These are phyloP conservation scores for Ophiostoma triangulosporum DNA, from an alignment of 2,329 filamentous ascomycete species.

Conservation along the genomic window DNA sequence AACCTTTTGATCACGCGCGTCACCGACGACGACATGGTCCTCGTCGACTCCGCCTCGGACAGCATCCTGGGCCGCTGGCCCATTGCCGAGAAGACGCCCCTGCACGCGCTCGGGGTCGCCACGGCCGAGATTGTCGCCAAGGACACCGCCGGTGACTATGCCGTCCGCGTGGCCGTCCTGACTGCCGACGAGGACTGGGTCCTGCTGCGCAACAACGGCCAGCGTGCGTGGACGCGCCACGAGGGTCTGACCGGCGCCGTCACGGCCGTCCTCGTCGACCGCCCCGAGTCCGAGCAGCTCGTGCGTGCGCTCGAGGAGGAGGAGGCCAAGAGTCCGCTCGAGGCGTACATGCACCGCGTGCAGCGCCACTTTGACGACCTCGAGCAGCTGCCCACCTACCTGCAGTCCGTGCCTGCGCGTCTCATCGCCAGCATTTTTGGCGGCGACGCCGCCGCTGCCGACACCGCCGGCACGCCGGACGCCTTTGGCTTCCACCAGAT, in stretches of 20 bases:
- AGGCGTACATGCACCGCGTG: conserved; percentile 80
- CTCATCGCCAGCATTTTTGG: conserved; percentile 53
- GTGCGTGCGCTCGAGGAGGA: conserved; percentile 75
- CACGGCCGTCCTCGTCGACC: conserved; percentile 67
- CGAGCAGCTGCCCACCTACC: conserved; percentile 58
- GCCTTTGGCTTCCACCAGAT: conserved; percentile 81
- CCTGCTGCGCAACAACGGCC: conserved; percentile 52
- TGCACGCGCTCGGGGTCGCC: conserved; percentile 22
- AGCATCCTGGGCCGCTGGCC: conserved; percentile 65
- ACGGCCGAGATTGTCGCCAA: conserved; percentile 61
- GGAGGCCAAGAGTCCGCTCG: conserved; percentile 48
- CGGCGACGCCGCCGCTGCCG: conserved; percentile 30
- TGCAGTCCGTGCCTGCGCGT: conserved; percentile 54
- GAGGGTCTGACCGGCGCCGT: conserved; percentile 74
- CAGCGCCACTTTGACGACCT: conserved; percentile 71
- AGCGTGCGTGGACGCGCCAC: conserved; percentile 56
- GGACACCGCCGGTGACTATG: conserved; percentile 46
- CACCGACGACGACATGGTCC: conserved; percentile 56
- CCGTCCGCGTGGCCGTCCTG: conserved; percentile 63
- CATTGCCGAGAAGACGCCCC: conserved; percentile 27
- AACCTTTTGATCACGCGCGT: conserved; percentile 74
- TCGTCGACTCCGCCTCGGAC: conserved; percentile 66
- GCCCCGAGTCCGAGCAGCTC: conserved; percentile 52
- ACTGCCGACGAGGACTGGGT: conserved; percentile 62
- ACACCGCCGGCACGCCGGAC: conserved; percentile 6